Base-by-base conservation (phyloP, 75 land plant species). In the Pinus tabuliformis region DNA sequence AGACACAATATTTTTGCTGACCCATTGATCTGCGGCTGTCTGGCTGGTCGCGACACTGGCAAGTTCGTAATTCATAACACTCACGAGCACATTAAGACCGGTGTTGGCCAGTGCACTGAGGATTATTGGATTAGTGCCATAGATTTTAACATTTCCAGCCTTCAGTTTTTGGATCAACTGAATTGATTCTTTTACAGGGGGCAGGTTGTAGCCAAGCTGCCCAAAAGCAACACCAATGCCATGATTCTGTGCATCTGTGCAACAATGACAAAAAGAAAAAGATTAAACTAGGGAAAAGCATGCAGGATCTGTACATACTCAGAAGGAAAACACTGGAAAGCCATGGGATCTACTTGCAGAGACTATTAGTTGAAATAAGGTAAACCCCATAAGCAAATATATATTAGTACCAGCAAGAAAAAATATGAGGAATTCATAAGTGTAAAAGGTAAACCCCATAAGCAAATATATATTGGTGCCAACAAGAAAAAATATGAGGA, bases 121-220 rank as follows among this genome's bases (percentile, higher is more conserved):
- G 77, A 93, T 89, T 21, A 78, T 63, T 7, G 90, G 90, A 33
- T 33, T 33, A 33, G 33, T 2, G 2, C 33, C 33, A 33, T 33
- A 33, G 33, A 33, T 33, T 33, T 92, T 95, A 77, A 95, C 93
- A 36, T 82, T 62, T 60, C 72, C 77, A 58, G 88, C 89, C 15
- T 75, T 75, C 58, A 91, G 63, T n/a, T 77, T 58, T 59, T 89
- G 71, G 82, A 95, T 76, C 61, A 93, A 84, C 36, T 77, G 30
- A n/a, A 95, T 82, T 52, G 89, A 90, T n/a, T 71, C 28, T 6
- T 79, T 21, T 3, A 92, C 86, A 1, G 90, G 57, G 3, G 93
- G 98, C 28, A 95, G 82, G 80, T 95, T 84, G 90, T 93, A 78
- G 39, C 86, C 98, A 2, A 88, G 83, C 65, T 78, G 81, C 52